phyloP scores from a whole-genome alignment of 2,329 filamentous ascomycete genomes.

The Colletotrichum musicola region DNA sequence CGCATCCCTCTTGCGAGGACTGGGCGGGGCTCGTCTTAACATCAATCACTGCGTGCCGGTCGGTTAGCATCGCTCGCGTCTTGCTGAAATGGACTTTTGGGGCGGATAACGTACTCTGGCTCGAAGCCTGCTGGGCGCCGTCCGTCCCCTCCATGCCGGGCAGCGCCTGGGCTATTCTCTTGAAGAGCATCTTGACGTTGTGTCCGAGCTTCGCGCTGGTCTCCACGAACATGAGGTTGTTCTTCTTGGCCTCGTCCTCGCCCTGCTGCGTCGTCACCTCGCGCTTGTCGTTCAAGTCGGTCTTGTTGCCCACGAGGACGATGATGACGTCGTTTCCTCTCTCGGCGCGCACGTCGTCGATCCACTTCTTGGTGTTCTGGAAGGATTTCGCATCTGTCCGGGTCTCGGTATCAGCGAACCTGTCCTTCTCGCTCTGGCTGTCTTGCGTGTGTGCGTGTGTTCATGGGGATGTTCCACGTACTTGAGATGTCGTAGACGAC shows the following conservation, averaged over 20 bases:
- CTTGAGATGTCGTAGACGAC: constrained; percentile 99
- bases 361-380: constrained; percentile 99
- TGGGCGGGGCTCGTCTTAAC: constrained; percentile 85
- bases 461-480: constrained; percentile 48
- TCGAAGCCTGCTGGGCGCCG: constrained; percentile 77
- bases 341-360: constrained; percentile 96
- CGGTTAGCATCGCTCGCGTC: constrained; percentile 40
- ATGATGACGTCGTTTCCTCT: constrained; percentile 99
- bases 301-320: constrained; percentile 98
- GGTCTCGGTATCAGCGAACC: neutral
- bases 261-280: constrained; percentile 97
- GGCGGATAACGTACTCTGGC: constrained; percentile 79
- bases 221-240: constrained; percentile 98
- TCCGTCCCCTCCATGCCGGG: constrained; percentile 97
- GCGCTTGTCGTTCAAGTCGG: constrained; percentile 96
- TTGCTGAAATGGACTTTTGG: neutral
- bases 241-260: constrained; percentile 98
- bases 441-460: too few relatives aligned
- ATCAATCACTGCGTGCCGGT: constrained; percentile 80
- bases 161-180: constrained; percentile 96
- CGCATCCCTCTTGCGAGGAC: constrained; percentile 79
- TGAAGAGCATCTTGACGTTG: constrained; percentile 97
- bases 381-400: constrained; percentile 88
- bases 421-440: too few relatives aligned
- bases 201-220: constrained; percentile 98